Percentiles rank a stretch among this genome's conserved stretches.
Evolutionary conservation across 2,329 filamentous ascomycete genomes (phyloP).

Genomic region (Phialocephala subalpina): DNA sequence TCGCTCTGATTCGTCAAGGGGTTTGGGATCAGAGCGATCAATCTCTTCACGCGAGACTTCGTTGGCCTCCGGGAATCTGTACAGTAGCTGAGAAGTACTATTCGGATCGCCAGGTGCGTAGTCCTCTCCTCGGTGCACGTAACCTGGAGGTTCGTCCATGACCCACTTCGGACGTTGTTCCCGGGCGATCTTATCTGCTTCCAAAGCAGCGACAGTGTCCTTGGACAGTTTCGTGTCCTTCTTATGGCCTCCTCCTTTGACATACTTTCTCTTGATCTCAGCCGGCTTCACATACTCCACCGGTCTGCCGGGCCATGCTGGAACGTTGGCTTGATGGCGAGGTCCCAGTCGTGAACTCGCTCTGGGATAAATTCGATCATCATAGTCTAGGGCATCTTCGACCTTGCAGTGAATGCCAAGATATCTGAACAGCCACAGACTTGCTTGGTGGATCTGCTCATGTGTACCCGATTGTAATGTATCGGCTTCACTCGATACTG

Average conservation of each 20-base stretch:
- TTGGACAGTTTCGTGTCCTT: slow-evolving; percentile 82
- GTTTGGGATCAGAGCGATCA: slow-evolving; percentile 42
- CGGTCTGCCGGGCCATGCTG: slow-evolving; percentile 84
- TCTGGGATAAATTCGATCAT: slow-evolving; percentile 95
- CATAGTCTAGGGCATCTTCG: slow-evolving; percentile 94
- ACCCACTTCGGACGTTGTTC: slow-evolving; percentile 92
- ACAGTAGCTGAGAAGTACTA: slow-evolving; percentile 79
- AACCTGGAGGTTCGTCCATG: slow-evolving; percentile 88
- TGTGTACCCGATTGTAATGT: slow-evolving; percentile 70
- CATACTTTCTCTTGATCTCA: slow-evolving; percentile 82
- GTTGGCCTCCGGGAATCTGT: slow-evolving; percentile 72
- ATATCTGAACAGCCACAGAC: slow-evolving; percentile 96
- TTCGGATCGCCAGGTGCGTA: slow-evolving; percentile 71
- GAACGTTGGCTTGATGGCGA: slow-evolving; percentile 87
- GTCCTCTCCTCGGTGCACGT: slow-evolving; percentile 85
- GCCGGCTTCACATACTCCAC: slow-evolving; percentile 90
- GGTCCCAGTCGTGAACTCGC: slow-evolving; percentile 92
- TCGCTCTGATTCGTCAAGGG: slow-evolving; percentile 39
- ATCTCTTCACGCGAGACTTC: slow-evolving; percentile 48
- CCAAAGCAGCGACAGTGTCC: slow-evolving; percentile 79
- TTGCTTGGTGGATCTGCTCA: slow-evolving; percentile 91
- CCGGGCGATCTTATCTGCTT: slow-evolving; percentile 80
- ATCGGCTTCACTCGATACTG: slow-evolving; percentile 63
- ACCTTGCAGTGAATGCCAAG: slow-evolving; percentile 94
- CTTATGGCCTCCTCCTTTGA: slow-evolving; percentile 69